These are phyloP conservation scores for Parsonsia alboflavescens DNA, from an alignment of 257 asterid species.

Conservation along the genomic window DNA sequence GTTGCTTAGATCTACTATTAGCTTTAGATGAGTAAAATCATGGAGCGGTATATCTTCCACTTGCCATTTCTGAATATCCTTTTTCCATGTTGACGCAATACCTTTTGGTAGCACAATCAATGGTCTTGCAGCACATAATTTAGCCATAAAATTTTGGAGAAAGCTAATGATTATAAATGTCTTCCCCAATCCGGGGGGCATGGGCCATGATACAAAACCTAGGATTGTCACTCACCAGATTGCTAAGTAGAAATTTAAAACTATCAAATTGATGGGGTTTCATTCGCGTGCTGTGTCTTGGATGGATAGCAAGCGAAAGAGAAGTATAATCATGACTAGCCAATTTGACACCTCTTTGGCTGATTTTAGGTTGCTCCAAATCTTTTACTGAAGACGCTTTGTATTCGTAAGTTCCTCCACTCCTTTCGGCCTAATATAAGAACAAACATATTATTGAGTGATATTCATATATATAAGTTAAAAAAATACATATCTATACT, in stretches of 20 bases:
- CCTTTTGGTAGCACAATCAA: conserved; percentile 88
- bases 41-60: conserved; percentile 72
- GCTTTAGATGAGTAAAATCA: conserved; percentile 84
- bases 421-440: conserved; percentile 41
- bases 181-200: conserved; percentile 92
- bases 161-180: conserved; percentile 87
- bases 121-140: conserved; percentile 73
- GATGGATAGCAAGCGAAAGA: conserved; percentile 63
- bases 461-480: no score
- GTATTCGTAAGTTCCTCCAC: conserved; percentile 55
- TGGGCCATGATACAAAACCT: conserved; percentile 93
- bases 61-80: conserved; percentile 72
- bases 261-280: conserved; percentile 87
- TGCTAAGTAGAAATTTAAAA: conserved; percentile 70
- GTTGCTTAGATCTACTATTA: conserved; percentile 60
- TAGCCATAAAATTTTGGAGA: conserved; percentile 90
- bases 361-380: conserved; percentile 32
- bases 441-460: no score
- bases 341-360: conserved; percentile 38
- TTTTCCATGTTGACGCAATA: conserved; percentile 69
- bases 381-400: conserved; percentile 54
- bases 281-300: conserved; percentile 78
- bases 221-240: conserved; percentile 68
- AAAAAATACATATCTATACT: no score
- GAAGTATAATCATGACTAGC: conserved; percentile 36